Evolutionary conservation across 208 protist species (phyloP).

Genomic region (Perkinsela sp.): DNA sequence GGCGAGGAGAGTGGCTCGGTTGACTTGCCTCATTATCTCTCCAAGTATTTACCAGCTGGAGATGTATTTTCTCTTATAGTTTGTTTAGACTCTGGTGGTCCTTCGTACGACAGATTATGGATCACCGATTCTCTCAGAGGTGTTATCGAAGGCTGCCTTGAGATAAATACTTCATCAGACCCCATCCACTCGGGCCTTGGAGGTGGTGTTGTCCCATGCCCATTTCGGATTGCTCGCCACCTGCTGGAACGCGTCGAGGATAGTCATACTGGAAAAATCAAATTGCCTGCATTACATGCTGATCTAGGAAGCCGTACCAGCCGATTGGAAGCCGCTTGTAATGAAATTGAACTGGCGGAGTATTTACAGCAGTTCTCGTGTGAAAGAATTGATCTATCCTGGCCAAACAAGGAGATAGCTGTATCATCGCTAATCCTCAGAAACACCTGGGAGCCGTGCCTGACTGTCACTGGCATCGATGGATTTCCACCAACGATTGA

Average conservation of each 20-base stretch:
- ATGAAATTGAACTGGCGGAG: constrained; percentile 17
- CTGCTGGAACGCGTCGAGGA: constrained; percentile 71
- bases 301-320: constrained; percentile 39
- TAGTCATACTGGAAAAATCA: constrained; percentile 51
- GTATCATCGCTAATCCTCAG: constrained; percentile 34
- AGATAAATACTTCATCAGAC: constrained; percentile 39
- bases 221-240: constrained; percentile 61
- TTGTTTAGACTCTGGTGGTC: constrained; percentile 70
- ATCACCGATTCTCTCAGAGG: constrained; percentile 72
- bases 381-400: constrained; percentile 8
- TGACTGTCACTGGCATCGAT: constrained; percentile 53
- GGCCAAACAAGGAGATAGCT: constrained; percentile 12
- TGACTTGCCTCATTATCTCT: constrained; percentile 52
- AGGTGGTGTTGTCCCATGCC: constrained; percentile 69
- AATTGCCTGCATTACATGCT: constrained; percentile 32
- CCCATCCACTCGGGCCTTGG: constrained; percentile 64
- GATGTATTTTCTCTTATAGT: constrained; percentile 56
- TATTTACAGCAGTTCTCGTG: constrained; percentile 15
- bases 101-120: constrained; percentile 81
- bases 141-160: constrained; percentile 34
- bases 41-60: constrained; percentile 17
- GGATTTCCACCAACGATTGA: constrained; percentile 37
- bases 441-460: constrained; percentile 66
- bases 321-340: constrained; percentile 17
- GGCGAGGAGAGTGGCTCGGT: constrained; percentile 59